Evolutionary conservation across 208 protist species (phyloP), one percentile per base, ranked within the genome.

Genomic region (Tritrichomonas musculus): DNA sequence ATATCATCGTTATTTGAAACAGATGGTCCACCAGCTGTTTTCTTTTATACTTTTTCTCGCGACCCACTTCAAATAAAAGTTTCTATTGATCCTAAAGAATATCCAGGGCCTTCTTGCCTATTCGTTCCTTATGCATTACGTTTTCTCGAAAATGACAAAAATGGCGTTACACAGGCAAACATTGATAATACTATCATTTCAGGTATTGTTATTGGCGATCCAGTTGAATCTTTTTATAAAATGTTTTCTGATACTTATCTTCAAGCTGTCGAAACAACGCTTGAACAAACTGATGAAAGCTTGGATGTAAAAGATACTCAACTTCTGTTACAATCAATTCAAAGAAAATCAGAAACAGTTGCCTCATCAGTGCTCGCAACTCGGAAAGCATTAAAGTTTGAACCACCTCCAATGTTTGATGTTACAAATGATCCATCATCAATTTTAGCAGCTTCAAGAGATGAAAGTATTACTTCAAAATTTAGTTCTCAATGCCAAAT

Each of bases 301-400:
- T 8, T 88, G 53, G 77, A 88, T 17, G n/a, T 20, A 47, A 88
- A 88, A 39, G 3, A 25, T 13, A 20, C 44, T n/a, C 53, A 88
- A 5, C 25, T 57, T n/a, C n/a, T 88, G 1, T 20, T 88, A 1
- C 33, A 25, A 88, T 11, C 17, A 25, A 88, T 88, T 47, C 47
- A 88, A 57, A 25, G 77, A 4, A 88, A 88, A 57, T 88, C 77
- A 41, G 41, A 88, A 88, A 53, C 77, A 88, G 47, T 88, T n/a
- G 27, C 41, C 9, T n/a, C 41, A 44, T 44, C 77, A 22, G 47
- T 88, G n/a, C 0, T 13, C 22, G 41, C 77, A 33, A 88, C 77
- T 53, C 5, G 22, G 22, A 84, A 84, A 25, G 73, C 73, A 3
- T 17, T 84, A n/a, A 49, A 39, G 1, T 53, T 84, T 47, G 73